Conservation (phyloP, 805 yeast genomes). For the Candida silvicultrix region DNA sequence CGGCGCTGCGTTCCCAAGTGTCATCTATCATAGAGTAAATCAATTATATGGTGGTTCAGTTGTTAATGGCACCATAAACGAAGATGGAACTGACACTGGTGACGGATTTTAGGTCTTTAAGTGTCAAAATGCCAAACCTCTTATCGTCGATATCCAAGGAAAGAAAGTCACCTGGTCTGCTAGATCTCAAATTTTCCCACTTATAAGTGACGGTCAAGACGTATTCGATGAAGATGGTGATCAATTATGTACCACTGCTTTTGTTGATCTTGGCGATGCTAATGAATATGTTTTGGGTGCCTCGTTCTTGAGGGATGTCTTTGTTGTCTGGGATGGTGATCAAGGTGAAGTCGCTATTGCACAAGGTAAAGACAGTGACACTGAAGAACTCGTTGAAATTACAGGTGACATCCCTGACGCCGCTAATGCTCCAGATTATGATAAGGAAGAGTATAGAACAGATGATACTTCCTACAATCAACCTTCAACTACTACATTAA, state of each 20-base stretch:
- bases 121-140: constrained; percentile 11
- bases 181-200: constrained; percentile 4
- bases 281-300: constrained; percentile 9
- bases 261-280: not conserved
- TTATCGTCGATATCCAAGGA: constrained; percentile 13
- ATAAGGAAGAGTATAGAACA: not conserved
- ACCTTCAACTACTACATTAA: not conserved
- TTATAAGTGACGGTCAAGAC: constrained; percentile 6
- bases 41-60: constrained; percentile 11
- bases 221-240: constrained; percentile 9
- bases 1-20: constrained; percentile 4
- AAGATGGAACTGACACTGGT: constrained; percentile 16
- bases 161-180: constrained; percentile 8
- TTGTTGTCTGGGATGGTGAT: constrained; percentile 15
- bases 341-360: constrained; percentile 13
- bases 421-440: constrained; percentile 4
- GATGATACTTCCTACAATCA: not conserved
- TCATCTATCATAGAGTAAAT: constrained; percentile 8
- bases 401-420: constrained; percentile 14
- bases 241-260: constrained; percentile 9
- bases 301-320: constrained; percentile 7
- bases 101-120: constrained; percentile 29
- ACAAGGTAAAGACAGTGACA: constrained; percentile 1
- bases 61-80: constrained; percentile 19
- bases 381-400: constrained; percentile 9